Conservation (phyloP, 2,329 filamentous ascomycete species). For the Coniochaeta sp. region DNA sequence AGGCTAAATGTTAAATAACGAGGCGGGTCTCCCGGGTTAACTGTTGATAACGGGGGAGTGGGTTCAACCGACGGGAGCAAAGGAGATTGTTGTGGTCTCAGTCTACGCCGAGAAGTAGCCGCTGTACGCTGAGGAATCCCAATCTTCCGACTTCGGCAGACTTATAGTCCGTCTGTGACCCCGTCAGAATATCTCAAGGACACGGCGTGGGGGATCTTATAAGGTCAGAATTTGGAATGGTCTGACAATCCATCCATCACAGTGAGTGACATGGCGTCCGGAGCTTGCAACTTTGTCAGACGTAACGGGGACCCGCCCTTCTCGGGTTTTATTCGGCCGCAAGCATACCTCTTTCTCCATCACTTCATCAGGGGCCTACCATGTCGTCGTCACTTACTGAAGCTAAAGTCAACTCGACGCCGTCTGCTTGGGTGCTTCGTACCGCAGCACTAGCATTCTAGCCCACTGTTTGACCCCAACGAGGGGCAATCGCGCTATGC, state of each 20-base stretch:
- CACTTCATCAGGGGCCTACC: background rate
- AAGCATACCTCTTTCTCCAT: background rate
- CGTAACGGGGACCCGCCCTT: background rate
- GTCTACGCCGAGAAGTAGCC: background rate
- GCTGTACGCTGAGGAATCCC: background rate
- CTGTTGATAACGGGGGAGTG: background rate
- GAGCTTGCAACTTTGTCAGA: background rate
- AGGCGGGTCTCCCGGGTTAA: background rate
- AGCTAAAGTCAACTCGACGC: background rate
- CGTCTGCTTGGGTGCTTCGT: background rate
- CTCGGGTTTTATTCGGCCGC: background rate
- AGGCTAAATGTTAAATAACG: slow-evolving; percentile 1
- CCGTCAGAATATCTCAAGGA: background rate
- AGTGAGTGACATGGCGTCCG: background rate
- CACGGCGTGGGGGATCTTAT: background rate
- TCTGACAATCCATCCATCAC: background rate
- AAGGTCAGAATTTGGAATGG: background rate
- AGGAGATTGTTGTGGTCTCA: background rate
- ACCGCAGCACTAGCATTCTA: background rate
- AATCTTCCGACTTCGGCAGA: background rate
- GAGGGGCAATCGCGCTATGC: background rate
- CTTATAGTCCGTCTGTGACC: background rate
- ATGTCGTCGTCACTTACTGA: background rate
- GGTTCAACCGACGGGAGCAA: background rate
- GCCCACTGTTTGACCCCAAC: background rate